phyloP scores from a whole-genome alignment of 805 yeast genomes.

The Monosporozyma servazzii region DNA sequence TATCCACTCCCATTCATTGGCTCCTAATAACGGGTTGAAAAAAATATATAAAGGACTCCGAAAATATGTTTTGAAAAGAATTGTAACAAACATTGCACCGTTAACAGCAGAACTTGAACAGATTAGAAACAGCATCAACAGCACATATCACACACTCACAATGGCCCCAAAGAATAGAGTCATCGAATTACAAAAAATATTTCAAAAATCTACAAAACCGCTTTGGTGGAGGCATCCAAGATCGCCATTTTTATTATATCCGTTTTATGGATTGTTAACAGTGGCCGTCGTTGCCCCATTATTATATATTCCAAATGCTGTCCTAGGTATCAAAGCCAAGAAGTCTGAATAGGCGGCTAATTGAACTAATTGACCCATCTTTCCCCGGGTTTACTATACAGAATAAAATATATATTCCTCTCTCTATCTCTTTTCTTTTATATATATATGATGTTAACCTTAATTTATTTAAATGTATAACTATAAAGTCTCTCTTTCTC shows the following conservation, averaged over 20 bases:
- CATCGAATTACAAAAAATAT: conserved; percentile 49
- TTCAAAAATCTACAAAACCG: conserved; percentile 50
- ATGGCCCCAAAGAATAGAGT: conserved; percentile 32
- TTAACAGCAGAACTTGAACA: neutral
- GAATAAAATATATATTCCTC: neutral
- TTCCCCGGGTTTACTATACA: neutral
- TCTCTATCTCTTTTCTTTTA: neutral
- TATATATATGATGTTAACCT: neutral
- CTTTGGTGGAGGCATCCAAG: conserved; percentile 56
- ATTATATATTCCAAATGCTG: conserved; percentile 64
- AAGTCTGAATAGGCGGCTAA: conserved; percentile 4
- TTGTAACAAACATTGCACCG: neutral
- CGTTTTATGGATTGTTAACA: conserved; percentile 68
- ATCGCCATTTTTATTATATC: conserved; percentile 63
- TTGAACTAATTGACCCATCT: neutral
- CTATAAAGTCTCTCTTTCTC: neutral
- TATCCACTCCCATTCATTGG: neutral
- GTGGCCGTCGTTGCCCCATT: conserved; percentile 58
- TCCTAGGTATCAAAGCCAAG: conserved; percentile 53
- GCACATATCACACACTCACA: neutral
- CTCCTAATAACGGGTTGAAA: neutral
- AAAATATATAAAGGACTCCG: conserved; percentile 1
- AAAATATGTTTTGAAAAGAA: neutral
- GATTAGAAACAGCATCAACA: too few relatives aligned
- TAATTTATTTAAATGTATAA: neutral